These are phyloP conservation scores for Sphagnum tenellum DNA, from an alignment of 225 moss, liverwort and hornwort species.

Conservation along the genomic window DNA sequence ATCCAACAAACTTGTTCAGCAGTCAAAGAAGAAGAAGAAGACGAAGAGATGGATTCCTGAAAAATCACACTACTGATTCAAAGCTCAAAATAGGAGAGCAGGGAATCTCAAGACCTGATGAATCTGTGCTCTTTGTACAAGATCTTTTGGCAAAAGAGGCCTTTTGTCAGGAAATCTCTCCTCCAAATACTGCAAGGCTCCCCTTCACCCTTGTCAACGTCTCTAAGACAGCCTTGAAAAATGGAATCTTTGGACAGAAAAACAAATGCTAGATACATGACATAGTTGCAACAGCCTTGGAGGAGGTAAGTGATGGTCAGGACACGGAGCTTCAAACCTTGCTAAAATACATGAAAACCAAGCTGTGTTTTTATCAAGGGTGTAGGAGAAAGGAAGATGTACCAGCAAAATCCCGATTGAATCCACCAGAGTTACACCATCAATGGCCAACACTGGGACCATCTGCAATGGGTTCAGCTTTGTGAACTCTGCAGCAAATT, in stretches of 20 bases:
- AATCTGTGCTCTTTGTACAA: constrained; percentile 46
- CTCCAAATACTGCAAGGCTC: constrained; percentile 65
- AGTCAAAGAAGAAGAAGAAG: no score
- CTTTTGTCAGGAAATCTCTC: constrained; percentile 57
- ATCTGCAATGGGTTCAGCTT: constrained; percentile 40
- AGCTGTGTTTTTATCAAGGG: background rate
- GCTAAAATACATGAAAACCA: background rate
- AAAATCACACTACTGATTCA: no score
- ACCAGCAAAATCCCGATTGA: constrained; percentile 83
- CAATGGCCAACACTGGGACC: constrained; percentile 68
- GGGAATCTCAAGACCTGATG: constrained; percentile 24
- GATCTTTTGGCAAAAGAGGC: constrained; percentile 38
- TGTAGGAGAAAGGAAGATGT: background rate
- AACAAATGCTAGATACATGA: background rate
- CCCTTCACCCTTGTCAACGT: background rate
- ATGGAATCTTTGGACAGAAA: background rate
- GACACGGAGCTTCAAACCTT: background rate
- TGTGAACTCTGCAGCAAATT: constrained; percentile 33
- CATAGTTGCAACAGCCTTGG: background rate
- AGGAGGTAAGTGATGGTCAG: background rate
- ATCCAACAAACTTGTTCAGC: no score
- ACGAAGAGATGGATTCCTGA: no score
- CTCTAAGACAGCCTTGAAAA: background rate
- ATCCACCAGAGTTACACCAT: constrained; percentile 53
- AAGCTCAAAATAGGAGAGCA: no score